Evolutionary conservation across 352 stramenopile genomes (phyloP).

Genomic region (Elongisporangium anandrum): DNA sequence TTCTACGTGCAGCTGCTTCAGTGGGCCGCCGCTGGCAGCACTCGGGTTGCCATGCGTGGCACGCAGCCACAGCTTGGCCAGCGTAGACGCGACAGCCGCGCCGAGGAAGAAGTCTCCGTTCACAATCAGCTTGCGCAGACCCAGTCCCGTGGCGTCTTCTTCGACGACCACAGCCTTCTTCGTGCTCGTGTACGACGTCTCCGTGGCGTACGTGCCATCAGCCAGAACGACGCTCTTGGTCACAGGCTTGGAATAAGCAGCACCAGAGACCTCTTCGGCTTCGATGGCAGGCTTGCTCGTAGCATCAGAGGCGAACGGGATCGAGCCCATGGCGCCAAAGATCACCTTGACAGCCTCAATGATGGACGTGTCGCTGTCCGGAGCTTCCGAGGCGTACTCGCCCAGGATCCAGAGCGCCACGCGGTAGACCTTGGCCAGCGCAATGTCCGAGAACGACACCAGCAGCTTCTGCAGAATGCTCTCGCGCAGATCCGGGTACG

Average conservation of each 20-base stretch:
- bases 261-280: conserved; percentile 12
- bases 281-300: conserved; percentile 38
- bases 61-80: conserved; percentile 97
- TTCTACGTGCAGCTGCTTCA: conserved; percentile 74
- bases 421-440: conserved; percentile 94
- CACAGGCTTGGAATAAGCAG: conserved; percentile 86
- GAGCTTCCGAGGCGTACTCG: conserved; percentile 81
- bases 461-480: conserved; percentile 95
- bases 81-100: conserved; percentile 86
- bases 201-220: conserved; percentile 99
- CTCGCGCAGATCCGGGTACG: conserved; percentile 91
- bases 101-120: conserved; percentile 97
- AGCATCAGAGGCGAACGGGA: conserved; percentile 64
- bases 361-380: conserved; percentile 73
- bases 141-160: conserved; percentile 51
- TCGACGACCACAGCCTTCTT: conserved; percentile 39
- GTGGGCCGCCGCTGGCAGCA: conserved; percentile 31
- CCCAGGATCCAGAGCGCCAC: conserved; percentile 97
- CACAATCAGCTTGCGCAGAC: conserved; percentile 87
- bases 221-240: conserved; percentile 98
- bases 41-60: conserved; percentile 55
- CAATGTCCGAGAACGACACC: conserved; percentile 92
- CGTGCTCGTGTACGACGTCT: conserved; percentile 87
- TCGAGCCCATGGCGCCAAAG: conserved; percentile 76
- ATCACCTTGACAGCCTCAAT: conserved; percentile 82